These are phyloP conservation scores for Allium sativum DNA, from an alignment of 106 monocot genomes.

Conservation along the genomic window DNA sequence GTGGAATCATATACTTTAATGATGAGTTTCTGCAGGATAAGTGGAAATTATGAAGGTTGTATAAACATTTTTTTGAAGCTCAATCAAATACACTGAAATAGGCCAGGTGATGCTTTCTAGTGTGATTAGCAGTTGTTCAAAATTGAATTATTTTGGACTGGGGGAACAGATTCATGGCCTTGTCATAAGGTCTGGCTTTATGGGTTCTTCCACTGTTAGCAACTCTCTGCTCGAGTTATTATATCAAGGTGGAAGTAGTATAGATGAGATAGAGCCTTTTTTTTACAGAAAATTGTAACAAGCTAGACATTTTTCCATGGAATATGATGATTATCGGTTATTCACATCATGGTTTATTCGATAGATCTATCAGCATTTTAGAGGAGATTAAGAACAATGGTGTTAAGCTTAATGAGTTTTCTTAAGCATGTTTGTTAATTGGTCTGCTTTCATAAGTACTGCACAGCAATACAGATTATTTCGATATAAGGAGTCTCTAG, in stretches of 20 bases:
- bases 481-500: too few species aligned
- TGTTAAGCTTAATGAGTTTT: constrained; percentile 26
- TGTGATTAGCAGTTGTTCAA: constrained; percentile 24
- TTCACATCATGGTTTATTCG: constrained; percentile 4
- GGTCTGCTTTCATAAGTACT: too few species aligned
- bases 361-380: constrained; percentile 14
- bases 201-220: constrained; percentile 3
- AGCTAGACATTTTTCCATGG: constrained; percentile 20
- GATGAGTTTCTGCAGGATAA: constrained; percentile 19
- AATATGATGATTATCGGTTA: constrained; percentile 28
- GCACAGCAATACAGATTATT: too few species aligned
- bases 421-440: too few species aligned
- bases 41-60: constrained; percentile 13
- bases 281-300: constrained; percentile 10
- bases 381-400: constrained; percentile 10
- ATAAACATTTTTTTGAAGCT: constrained; percentile 8
- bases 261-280: constrained; percentile 27
- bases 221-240: constrained; percentile 30
- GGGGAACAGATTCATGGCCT: constrained; percentile 23
- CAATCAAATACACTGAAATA: neutral
- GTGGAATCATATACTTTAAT: constrained; percentile 27
- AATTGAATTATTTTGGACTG: constrained; percentile 11
- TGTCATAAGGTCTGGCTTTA: constrained; percentile 20
- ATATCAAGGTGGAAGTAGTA: constrained; percentile 13
- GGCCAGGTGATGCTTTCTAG: constrained; percentile 21